Base-by-base conservation (phyloP, 805 yeast species). In the Cyberlindnera americana region DNA sequence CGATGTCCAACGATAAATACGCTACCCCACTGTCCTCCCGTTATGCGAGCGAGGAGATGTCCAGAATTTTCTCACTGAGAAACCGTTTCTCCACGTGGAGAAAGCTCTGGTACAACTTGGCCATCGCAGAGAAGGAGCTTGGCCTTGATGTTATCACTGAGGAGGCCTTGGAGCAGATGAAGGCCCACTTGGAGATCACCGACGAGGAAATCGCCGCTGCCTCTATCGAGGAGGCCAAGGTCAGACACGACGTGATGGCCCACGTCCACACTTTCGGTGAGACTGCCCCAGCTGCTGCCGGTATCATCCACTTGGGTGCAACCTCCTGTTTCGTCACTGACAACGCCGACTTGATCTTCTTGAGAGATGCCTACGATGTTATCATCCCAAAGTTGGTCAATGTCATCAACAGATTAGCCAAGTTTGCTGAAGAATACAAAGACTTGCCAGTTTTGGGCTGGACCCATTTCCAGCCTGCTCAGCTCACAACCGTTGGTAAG, bases 401-500 rank as follows among this genome's bases (percentile, higher is more conserved):
- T 57, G 98, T 93, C 50, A 93, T 93, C 55, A 83, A 90, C 73
- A 78, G 96, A 66, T 73, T 93, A 62, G 67, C 88, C 44, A 70
- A 84, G 61, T 93, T 93, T 64, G 98, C 99, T 33, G 61, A 88
- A 49, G 79, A 85, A 64, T 78, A 91, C 74, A 93, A 93, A 70
- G 98, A 93, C 65, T 66, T 90, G 66, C 98, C 99, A 26, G 96
- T 90, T 31, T 75, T 93, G 51, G 99, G 99, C 25, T 93, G 98
- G 98, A 93, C 99, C 42, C 99, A 93, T 67, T 93, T 93, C 79
- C 99, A 93, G 72, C 99, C 99, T 13, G 99, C 99, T 38, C 99
- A 93, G 72, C 78, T 93, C 64, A 91, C 98, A 52, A 93, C 99
- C 24, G 95, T 93, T 48, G 99, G 99, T 64, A 93, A 93, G 74